A percentile compares a stretch with the other conserved stretches of the same genome.
Conservation (phyloP, 495 filamentous ascomycete genomes). For the Poronia punctata region DNA sequence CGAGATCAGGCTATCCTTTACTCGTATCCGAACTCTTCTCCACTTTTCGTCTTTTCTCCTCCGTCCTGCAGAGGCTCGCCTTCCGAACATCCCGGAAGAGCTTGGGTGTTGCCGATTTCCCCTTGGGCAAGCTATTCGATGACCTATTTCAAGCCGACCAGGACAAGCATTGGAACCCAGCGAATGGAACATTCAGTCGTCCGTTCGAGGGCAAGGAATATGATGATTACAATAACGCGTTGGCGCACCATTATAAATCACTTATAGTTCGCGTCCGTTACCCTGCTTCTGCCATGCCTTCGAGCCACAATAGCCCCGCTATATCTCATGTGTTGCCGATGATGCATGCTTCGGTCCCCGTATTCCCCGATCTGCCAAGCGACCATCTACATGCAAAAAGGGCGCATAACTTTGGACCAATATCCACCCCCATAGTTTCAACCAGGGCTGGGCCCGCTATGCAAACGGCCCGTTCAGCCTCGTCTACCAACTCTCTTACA, state of each 20-base stretch:
- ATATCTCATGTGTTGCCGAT: background rate
- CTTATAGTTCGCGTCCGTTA: conserved; percentile 2
- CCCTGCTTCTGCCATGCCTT: background rate
- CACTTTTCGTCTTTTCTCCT: conserved; percentile 45
- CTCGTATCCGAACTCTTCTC: conserved; percentile 52
- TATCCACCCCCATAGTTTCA: background rate
- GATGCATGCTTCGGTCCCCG: background rate
- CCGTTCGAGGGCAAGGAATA: conserved; percentile 6
- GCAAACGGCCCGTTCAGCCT: conserved; percentile 4
- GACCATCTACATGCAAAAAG: background rate
- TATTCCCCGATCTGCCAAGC: background rate
- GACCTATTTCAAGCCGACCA: conserved; percentile 32
- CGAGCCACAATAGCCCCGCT: conserved; percentile 2
- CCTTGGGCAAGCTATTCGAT: conserved; percentile 25
- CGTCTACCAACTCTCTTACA: conserved; percentile 2
- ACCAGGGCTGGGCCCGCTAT: conserved; percentile 1
- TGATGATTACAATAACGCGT: conserved; percentile 9
- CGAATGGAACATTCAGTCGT: conserved; percentile 6
- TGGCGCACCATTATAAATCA: conserved; percentile 5
- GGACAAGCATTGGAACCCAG: conserved; percentile 9
- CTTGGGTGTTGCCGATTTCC: conserved; percentile 23
- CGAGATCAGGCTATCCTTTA: conserved; percentile 42
- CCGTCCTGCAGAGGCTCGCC: conserved; percentile 49
- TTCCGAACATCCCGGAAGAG: conserved; percentile 48
- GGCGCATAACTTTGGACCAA: background rate